Evolutionary conservation across 2,329 filamentous ascomycete genomes (phyloP).

Genomic region (Fusarium nelsonii): DNA sequence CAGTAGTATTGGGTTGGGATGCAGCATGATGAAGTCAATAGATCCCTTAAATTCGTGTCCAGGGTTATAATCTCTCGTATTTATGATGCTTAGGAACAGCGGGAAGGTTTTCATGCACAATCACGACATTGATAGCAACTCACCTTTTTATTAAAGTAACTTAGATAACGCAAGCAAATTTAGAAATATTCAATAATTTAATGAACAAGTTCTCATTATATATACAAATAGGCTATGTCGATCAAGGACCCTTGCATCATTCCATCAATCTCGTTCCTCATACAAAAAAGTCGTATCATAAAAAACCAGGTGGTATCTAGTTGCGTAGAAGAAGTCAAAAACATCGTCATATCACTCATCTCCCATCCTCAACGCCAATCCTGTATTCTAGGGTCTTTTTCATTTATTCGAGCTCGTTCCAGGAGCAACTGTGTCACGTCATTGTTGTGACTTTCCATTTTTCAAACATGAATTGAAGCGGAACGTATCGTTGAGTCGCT

Average conservation of each 20-base stretch:
- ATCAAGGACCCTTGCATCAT: conserved; percentile 1
- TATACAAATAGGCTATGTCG: conserved; percentile 13
- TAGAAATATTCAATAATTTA: background rate
- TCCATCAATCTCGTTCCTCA: conserved; percentile 17
- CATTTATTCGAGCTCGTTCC: conserved; percentile 1
- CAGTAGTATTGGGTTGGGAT: no score
- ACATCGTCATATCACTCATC: conserved; percentile 15
- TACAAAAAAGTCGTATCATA: conserved; percentile 23
- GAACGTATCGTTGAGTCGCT: background rate
- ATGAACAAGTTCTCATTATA: conserved; percentile 8
- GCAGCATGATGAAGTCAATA: no score
- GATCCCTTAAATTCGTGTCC: no score
- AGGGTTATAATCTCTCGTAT: background rate
- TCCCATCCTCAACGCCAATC: conserved; percentile 27
- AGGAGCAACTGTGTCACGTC: background rate
- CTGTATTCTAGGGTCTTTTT: conserved; percentile 11
- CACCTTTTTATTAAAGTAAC: background rate
- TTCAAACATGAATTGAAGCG: background rate
- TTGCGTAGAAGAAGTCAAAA: conserved; percentile 35
- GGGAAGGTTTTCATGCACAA: background rate
- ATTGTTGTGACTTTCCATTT: background rate
- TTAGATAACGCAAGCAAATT: background rate
- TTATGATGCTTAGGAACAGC: background rate
- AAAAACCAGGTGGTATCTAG: conserved; percentile 44
- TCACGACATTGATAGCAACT: background rate